A percentile compares a stretch with the other conserved stretches of the same genome.
phyloP scores from a whole-genome alignment of 495 filamentous ascomycete species.

The Neurospora hispaniola region DNA sequence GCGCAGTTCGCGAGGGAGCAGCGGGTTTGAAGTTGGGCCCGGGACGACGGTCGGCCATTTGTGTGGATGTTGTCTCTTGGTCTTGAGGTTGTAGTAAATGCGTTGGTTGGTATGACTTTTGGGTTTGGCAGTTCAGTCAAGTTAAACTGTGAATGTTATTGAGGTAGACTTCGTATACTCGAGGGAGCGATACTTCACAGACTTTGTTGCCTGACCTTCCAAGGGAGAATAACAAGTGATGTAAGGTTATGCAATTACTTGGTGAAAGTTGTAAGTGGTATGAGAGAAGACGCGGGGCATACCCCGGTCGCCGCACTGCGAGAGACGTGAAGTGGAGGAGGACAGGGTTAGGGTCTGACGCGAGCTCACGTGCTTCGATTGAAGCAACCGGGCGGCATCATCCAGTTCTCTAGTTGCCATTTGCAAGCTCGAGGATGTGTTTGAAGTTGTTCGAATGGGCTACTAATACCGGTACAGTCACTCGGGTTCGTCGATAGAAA shows the following conservation, averaged over 20 bases:
- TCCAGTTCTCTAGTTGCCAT: background rate
- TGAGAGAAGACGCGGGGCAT: background rate
- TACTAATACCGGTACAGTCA: background rate
- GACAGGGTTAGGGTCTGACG: slow-evolving; percentile 9
- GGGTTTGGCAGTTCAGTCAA: background rate
- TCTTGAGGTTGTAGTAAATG: background rate
- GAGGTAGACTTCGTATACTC: background rate
- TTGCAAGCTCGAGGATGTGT: background rate
- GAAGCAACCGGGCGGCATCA: background rate
- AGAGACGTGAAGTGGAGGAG: background rate
- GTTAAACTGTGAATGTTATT: background rate
- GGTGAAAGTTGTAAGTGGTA: background rate
- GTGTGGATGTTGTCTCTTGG: background rate
- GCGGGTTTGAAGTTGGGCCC: slow-evolving; percentile 1
- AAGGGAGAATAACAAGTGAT: background rate
- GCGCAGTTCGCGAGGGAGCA: slow-evolving; percentile 1
- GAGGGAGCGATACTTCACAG: background rate
- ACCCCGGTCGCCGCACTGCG: background rate
- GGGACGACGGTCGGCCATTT: slow-evolving; percentile 10
- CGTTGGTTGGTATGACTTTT: background rate
- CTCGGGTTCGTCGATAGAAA: background rate
- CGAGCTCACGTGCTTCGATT: slow-evolving; percentile 9
- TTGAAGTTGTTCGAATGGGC: background rate
- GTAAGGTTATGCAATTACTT: background rate
- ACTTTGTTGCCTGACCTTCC: background rate